These are phyloP conservation scores for Gossypium herbaceum DNA, from an alignment of 345 rosid genomes.

Conservation along the genomic window DNA sequence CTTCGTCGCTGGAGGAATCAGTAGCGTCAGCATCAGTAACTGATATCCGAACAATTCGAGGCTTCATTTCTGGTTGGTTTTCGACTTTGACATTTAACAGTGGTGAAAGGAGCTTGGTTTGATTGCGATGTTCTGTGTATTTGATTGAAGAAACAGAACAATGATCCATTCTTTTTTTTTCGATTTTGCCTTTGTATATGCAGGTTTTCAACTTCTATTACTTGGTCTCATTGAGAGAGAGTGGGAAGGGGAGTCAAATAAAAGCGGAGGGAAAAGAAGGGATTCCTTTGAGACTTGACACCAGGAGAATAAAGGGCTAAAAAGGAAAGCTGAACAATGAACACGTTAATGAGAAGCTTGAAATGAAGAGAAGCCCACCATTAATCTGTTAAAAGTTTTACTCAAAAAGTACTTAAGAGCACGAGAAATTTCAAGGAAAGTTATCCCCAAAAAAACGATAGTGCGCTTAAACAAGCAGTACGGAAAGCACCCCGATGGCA, in stretches of 20 bases:
- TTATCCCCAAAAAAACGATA: too few relatives aligned
- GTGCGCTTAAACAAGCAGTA: not conserved
- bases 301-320: not conserved
- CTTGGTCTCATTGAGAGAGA: constrained; percentile 28
- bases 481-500: not conserved
- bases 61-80: constrained; percentile 18
- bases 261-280: not conserved
- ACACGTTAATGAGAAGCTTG: not conserved
- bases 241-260: not conserved
- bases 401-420: too few relatives aligned
- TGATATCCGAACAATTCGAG: constrained; percentile 43
- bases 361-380: not conserved
- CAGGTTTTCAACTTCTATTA: not conserved
- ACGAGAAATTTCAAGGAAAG: too few relatives aligned
- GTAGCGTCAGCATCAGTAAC: constrained; percentile 9
- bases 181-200: not conserved
- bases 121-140: constrained; percentile 21
- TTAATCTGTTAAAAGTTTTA: not conserved
- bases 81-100: not conserved
- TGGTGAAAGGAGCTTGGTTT: constrained; percentile 21
- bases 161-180: not conserved
- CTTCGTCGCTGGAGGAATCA: constrained; percentile 75
- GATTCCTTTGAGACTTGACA: not conserved
- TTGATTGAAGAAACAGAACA: not conserved
- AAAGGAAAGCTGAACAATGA: not conserved